Base-by-base conservation (phyloP, 2,329 filamentous ascomycete species). In the Colletotrichum sp. region DNA sequence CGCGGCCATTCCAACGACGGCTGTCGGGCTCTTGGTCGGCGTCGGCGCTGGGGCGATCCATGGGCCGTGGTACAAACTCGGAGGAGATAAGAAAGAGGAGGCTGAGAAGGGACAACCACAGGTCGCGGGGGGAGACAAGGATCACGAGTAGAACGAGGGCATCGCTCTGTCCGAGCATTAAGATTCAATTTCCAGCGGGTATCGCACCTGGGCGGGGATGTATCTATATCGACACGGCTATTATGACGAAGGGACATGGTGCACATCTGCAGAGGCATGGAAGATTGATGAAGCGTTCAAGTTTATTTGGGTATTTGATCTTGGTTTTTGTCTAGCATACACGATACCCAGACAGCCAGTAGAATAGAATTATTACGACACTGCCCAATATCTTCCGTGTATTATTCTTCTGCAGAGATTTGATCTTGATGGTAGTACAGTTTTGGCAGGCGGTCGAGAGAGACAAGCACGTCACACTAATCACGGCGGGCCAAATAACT, bases 21-120 rank as follows among this genome's bases (percentile, higher is more conserved):
- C 28, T 6, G 18, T 75, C 5, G 73, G 73, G 6, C 55, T 55
- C 10, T 13, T 75, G 27, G 34, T 75, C n/a, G 73, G 73, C 5
- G 73, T 10, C 7, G 73, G 70, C 8, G 61, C 64, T 12, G 73
- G 73, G 8, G 73, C 73, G 10, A 73, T 75, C 1, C 73, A 75
- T 15, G 73, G 73, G 27, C 73, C 73, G 4, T 75, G 73, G 73
- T 75, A 73, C 34, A 75, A 66, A n/a, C 8, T 75, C 8, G 39
- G 73, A 8, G 39, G 56, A 13, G 32, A 72, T 16, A 72, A 75
- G 34, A 18, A 62, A 18, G 71, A 52, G 16, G 48, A 34, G 25
- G 16, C 2, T 15, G 71, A 64, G 32, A 32, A 70, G 5, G 71
- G 30, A 5, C 30, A 43, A 1, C n/a, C 18, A 2, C 16, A 39